A percentile compares a stretch with the other conserved stretches of the same genome.
Evolutionary conservation across 179 eudicot genomes (phyloP).

Genomic region (Vitellaria paradoxa): DNA sequence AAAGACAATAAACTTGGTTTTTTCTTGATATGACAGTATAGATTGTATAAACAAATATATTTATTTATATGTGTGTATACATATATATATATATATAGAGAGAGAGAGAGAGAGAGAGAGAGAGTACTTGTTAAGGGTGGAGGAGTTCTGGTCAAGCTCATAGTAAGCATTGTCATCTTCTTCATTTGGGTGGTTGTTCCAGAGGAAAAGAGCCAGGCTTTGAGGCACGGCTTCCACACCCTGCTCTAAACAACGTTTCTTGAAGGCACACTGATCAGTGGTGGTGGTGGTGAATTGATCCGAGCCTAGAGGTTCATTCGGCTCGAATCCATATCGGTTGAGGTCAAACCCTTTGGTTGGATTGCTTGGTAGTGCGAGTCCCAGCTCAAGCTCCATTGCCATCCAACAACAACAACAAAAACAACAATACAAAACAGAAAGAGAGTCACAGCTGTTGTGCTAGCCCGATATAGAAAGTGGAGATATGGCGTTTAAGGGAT

Average conservation of each 20-base stretch:
- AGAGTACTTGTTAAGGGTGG: slow-evolving; percentile 22
- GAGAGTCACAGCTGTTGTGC: background rate
- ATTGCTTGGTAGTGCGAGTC: slow-evolving; percentile 41
- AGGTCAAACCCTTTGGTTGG: slow-evolving; percentile 13
- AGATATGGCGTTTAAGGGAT: slow-evolving; percentile 3
- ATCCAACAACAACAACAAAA: background rate
- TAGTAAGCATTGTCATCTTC: slow-evolving; percentile 12
- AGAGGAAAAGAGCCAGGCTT: slow-evolving; percentile 40
- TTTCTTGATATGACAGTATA: no score
- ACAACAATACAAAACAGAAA: background rate
- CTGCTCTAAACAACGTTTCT: slow-evolving; percentile 30
- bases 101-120: slow-evolving; percentile 12
- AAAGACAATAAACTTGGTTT: no score
- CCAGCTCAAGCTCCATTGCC: slow-evolving; percentile 65
- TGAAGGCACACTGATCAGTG: background rate
- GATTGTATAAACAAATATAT: no score
- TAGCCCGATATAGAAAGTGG: background rate
- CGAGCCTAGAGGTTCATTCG: background rate
- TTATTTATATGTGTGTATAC: no score
- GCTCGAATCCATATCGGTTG: slow-evolving; percentile 1
- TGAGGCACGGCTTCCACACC: slow-evolving; percentile 9
- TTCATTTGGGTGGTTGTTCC: slow-evolving; percentile 24
- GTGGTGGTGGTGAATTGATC: no score
- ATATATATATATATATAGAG: background rate
- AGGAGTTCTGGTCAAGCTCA: slow-evolving; percentile 18